Evolutionary conservation across 257 asterid genomes (phyloP).

Genomic region (Solanum piurae): DNA sequence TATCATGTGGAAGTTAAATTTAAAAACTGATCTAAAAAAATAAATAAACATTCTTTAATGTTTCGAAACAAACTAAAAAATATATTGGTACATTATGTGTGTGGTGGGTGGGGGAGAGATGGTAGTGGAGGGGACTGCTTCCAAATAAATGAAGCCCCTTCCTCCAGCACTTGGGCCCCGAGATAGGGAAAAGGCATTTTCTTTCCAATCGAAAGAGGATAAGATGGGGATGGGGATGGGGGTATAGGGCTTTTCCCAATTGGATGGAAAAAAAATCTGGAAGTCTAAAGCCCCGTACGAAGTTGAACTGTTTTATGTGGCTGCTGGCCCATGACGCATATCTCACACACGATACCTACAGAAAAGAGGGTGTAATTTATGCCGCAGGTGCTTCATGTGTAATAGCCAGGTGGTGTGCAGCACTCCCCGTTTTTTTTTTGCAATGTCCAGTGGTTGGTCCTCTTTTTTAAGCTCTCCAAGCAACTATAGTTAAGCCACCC

Average conservation of each 20-base stretch:
- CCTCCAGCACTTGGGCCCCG: background rate
- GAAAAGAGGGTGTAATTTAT: background rate
- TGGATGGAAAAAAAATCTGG: background rate
- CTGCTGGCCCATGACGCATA: background rate
- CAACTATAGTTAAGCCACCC: background rate
- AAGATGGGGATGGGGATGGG: background rate
- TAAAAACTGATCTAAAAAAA: no score
- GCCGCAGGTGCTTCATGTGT: background rate
- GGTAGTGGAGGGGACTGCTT: no score
- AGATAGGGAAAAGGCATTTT: background rate
- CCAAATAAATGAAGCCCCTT: no score
- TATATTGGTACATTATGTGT: no score
- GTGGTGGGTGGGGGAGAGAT: no score
- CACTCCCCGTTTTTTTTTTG: background rate
- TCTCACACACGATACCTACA: background rate
- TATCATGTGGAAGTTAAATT: no score
- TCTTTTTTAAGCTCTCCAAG: background rate
- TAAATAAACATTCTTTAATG: no score
- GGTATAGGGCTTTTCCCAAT: background rate
- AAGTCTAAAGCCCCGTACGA: background rate
- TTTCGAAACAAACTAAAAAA: no score
- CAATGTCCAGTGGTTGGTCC: background rate
- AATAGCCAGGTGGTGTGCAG: background rate
- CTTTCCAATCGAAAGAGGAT: background rate
- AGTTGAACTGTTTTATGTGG: background rate